Percentiles rank a stretch among this genome's conserved stretches.
Conservation (phyloP, 495 filamentous ascomycete species). For the Podospora appendiculata region DNA sequence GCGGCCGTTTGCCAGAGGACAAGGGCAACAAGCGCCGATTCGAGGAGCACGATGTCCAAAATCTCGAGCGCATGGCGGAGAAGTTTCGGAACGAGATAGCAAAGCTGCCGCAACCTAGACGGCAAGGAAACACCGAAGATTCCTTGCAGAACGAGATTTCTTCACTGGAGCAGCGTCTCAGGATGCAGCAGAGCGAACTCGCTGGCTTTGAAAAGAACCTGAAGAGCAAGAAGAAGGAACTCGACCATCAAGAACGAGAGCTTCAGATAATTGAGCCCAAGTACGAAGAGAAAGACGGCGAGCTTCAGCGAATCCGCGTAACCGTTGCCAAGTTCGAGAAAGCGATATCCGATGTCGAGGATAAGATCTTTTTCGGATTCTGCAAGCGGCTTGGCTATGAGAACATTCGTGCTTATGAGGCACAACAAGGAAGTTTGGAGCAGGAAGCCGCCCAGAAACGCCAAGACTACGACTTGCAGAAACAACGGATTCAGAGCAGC, state of each 20-base stretch:
- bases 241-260: slow-evolving; percentile 61
- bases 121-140: slow-evolving; percentile 69
- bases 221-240: slow-evolving; percentile 75
- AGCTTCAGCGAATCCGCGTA: slow-evolving; percentile 56
- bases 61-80: slow-evolving; percentile 57
- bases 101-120: slow-evolving; percentile 66
- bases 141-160: slow-evolving; percentile 69
- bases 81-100: slow-evolving; percentile 66
- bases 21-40: slow-evolving; percentile 73
- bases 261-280: slow-evolving; percentile 70
- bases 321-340: slow-evolving; percentile 61
- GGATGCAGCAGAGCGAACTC: slow-evolving; percentile 65
- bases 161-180: slow-evolving; percentile 72
- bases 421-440: slow-evolving; percentile 82
- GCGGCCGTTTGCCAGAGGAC: slow-evolving; percentile 69
- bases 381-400: slow-evolving; percentile 81
- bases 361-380: slow-evolving; percentile 81
- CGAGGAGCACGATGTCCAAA: slow-evolving; percentile 82
- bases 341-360: slow-evolving; percentile 79
- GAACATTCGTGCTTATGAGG: slow-evolving; percentile 87
- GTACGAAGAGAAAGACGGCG: slow-evolving; percentile 60
- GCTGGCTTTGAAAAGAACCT: slow-evolving; percentile 79
- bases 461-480: slow-evolving; percentile 78
- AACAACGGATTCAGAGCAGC: slow-evolving; percentile 68
- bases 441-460: slow-evolving; percentile 83